Conservation (phyloP, 1,284 basidiomycete genomes). For the Sphagnurus paluster region DNA sequence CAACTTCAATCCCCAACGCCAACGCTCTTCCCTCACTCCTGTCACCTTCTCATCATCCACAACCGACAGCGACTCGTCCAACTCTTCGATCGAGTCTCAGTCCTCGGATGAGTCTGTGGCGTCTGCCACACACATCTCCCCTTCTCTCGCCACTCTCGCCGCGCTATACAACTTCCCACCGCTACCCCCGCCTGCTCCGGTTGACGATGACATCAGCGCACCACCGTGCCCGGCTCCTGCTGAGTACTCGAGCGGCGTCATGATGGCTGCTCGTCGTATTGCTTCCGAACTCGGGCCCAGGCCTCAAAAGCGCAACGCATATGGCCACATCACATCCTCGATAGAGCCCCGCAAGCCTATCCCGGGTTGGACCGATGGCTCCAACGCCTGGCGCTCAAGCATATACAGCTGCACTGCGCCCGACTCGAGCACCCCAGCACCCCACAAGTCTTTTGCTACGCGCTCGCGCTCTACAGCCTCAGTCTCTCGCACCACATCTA, state of each 20-base stretch:
- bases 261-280: conserved; percentile 71
- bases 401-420: conserved; percentile 47
- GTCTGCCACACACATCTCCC: conserved; percentile 27
- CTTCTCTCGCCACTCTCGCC: conserved; percentile 52
- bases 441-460: conserved; percentile 46
- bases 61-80: conserved; percentile 42
- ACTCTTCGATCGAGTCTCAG: conserved; percentile 39
- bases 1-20: conserved; percentile 44
- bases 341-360: conserved; percentile 38
- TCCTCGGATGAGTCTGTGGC: conserved; percentile 33
- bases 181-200: conserved; percentile 50
- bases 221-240: conserved; percentile 22
- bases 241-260: conserved; percentile 50
- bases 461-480: conserved; percentile 37
- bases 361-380: conserved; percentile 71
- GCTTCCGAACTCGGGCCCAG: conserved; percentile 46
- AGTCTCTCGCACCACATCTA: conserved; percentile 23
- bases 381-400: conserved; percentile 59
- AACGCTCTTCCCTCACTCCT: conserved; percentile 35
- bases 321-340: conserved; percentile 34
- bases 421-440: conserved; percentile 21
- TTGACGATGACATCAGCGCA: conserved; percentile 26
- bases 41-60: conserved; percentile 19
- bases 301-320: conserved; percentile 33
- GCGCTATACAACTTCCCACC: conserved; percentile 56